Base-by-base conservation (phyloP, 2,329 filamentous ascomycete genomes). In the Claviceps arundinis region DNA sequence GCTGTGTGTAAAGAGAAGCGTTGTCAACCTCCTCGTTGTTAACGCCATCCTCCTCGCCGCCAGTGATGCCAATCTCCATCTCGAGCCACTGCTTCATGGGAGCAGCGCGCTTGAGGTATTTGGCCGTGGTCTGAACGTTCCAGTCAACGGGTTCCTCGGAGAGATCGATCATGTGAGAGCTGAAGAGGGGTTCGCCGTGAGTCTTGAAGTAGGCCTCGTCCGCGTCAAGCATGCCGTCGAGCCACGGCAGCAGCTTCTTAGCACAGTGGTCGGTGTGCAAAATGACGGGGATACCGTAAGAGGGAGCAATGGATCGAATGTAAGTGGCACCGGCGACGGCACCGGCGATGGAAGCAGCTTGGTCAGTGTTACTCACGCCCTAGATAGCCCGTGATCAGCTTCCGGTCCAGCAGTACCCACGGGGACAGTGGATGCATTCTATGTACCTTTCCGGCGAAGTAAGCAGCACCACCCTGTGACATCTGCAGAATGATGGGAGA, bases 31-130 rank as follows among this genome's bases (percentile, higher is more conserved):
- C 81, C 75, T 95, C 89, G 78, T 97, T 97, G 85, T 96, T 95
- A 70, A 97, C 90, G 73, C 91, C 91, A 63, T 96, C 90, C 73
- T 96, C 90, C 77, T 96, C 90, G 73, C 90, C 89, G 76, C 90
- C 91, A 56, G 93, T 97, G 73, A 96, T 94, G 68, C 70, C 69
- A 60, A 74, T 76, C 70, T 89, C 86, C 91, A 97, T 98, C 82
- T 98, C 93, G 61, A 98, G 82, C 89, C 89, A 97, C 74, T 96
- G 89, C 81, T 94, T 95, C 88, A 96, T 89, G 63, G 90, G 89
- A 48, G 89, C 89, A 67, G 86, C 88, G 62, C 91, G 87, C 82
- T 95, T 85, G 58, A 97, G 81, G 79, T 98, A 96, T 70, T 84
- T 81, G 68, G 87, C 87, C 56, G 91, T 97, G 67, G 88, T 96